Percentiles rank a stretch among this genome's conserved stretches.
These are phyloP conservation scores for Euphorbia lathyris DNA, from an alignment of 345 rosid genomes.

Conservation along the genomic window DNA sequence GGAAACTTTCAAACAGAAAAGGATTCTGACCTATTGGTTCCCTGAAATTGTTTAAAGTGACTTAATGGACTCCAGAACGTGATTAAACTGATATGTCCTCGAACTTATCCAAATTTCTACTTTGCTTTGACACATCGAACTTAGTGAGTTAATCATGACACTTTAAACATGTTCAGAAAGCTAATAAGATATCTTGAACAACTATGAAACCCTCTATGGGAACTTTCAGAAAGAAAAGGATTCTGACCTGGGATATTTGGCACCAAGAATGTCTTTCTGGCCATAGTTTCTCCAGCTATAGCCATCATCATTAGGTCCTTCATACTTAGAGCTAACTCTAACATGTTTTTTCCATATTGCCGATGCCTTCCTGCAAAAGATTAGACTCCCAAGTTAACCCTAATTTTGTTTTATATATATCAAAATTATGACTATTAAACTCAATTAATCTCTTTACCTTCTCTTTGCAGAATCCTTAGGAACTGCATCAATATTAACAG, in stretches of 20 bases:
- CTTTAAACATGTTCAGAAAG: no score
- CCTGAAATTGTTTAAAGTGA: no score
- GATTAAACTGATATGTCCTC: no score
- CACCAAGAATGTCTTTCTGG: slow-evolving; percentile 4
- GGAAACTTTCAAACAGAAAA: no score
- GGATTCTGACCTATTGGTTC: no score
- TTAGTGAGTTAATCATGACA: no score
- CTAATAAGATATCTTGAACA: no score
- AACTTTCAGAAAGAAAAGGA: background rate
- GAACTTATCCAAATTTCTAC: no score
- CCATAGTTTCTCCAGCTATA: slow-evolving; percentile 30
- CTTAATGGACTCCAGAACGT: no score
- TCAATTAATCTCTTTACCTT: background rate
- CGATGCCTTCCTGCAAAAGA: background rate
- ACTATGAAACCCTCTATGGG: background rate
- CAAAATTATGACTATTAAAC: background rate
- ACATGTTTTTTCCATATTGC: background rate
- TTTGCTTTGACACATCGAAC: no score
- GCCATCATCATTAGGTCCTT: background rate
- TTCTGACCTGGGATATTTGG: background rate
- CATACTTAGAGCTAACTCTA: background rate
- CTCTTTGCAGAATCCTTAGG: background rate
- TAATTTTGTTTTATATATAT: no score
- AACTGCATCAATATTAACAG: background rate
- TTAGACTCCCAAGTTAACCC: background rate